These are phyloP conservation scores for Daldinia loculata DNA, from an alignment of 495 filamentous ascomycete species.

Conservation along the genomic window DNA sequence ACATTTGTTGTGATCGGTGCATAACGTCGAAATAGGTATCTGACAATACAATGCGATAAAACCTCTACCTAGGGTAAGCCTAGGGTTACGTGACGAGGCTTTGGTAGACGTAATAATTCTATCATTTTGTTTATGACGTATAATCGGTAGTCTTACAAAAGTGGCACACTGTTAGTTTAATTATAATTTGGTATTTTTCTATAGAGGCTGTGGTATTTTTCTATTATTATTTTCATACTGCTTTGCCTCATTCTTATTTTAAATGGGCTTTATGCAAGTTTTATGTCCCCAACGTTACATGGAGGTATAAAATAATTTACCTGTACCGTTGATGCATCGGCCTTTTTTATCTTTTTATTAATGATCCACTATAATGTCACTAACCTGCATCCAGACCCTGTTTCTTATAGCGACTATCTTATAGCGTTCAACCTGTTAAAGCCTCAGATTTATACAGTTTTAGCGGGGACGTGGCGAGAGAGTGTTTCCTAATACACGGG, in stretches of 20 bases:
- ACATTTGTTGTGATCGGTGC: not conserved
- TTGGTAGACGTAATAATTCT: not conserved
- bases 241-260: not conserved
- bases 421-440: not conserved
- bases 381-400: not conserved
- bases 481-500: not conserved
- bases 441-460: not conserved
- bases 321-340: slow-evolving; percentile 2
- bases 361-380: not conserved
- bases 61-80: not conserved
- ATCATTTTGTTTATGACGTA: not conserved
- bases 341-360: slow-evolving; percentile 12
- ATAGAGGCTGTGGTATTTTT: not conserved
- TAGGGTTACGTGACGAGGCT: not conserved
- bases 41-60: not conserved
- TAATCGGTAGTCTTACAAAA: no score
- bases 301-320: slow-evolving; percentile 6
- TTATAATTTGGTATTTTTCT: not conserved
- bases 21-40: not conserved
- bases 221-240: not conserved
- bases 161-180: no score
- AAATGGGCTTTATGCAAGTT: not conserved
- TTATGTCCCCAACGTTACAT: not conserved
- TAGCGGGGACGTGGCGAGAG: not conserved
- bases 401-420: not conserved